Base-by-base conservation (phyloP, 768 basidiomycete genomes). In the Cystobasidium onofrii region DNA sequence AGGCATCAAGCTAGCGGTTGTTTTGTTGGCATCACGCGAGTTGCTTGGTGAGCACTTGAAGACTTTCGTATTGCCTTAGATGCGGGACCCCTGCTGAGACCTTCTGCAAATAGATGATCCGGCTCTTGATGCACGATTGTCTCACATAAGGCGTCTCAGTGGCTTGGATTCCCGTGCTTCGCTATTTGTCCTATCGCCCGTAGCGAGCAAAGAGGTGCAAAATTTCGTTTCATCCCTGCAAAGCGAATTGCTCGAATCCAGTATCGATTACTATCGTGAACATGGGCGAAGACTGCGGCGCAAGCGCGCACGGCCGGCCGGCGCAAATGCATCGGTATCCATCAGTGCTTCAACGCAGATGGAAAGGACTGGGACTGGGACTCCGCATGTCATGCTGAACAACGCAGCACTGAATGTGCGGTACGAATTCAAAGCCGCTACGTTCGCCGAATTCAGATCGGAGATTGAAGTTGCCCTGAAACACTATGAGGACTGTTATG, bases 391-490 rank as follows among this genome's bases (percentile, higher is more conserved):
- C 23, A 67, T 18, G 0, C 82, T 96, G 3, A 84, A 60, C 13
- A 33, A 57, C 34, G 90, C 33, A 88, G 81, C 94, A 94, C 0
- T 99, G 94, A 91, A 90, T 0, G 92, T 95, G 23, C 84, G 96
- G 34, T 97, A 97, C 79, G 94, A 97, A 80, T 98, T 92, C 84
- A 99, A 98, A 82, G 90, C 94, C 86, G 96, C 90, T 0, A 89
- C 90, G 77, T 98, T 97, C 81, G 92, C 95, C 0, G 95, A 99
- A 81, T 92, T 97, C 79, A 83, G 94, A 73, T 88, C 90, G 15
- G 95, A 98, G 80, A 87, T 90, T 74, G 93, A 97, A 78, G 88
- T 92, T 10, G 92, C 94, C 0, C 83, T 95, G 74, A 93, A 92
- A 92, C 92, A 97, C 80, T 96, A 93, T 79, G 92, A 95, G 81